Conservation (phyloP, 2,329 filamentous ascomycete species). For the Xylariaceae sp. region DNA sequence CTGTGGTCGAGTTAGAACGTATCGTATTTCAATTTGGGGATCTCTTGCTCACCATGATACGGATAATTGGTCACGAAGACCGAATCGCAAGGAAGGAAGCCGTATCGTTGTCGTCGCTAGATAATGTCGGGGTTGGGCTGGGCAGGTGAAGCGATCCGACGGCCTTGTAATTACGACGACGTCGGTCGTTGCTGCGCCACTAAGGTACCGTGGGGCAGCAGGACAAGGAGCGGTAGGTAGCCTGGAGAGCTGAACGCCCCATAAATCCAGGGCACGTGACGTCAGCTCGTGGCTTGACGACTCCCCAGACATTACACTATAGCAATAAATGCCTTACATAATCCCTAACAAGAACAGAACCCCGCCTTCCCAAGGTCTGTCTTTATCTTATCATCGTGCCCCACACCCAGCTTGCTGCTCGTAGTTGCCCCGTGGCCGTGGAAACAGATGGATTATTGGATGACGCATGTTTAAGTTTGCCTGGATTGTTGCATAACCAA, state of each 20-base stretch:
- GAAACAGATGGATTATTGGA: conserved; percentile 33
- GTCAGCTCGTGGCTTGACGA: conserved; percentile 27
- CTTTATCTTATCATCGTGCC: no score
- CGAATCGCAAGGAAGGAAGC: not conserved
- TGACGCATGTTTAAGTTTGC: conserved; percentile 36
- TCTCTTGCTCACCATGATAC: conserved; percentile 34
- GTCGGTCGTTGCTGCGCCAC: conserved; percentile 27
- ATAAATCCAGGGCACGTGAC: conserved; percentile 28
- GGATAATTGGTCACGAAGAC: conserved; percentile 20
- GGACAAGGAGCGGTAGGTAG: no score
- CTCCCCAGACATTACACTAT: no score
- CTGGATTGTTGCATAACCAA: conserved; percentile 28
- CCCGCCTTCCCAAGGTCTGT: not conserved
- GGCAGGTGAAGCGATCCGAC: conserved; percentile 26
- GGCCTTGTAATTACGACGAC: conserved; percentile 26
- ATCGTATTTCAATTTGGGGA: not conserved
- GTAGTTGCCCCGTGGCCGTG: conserved; percentile 12
- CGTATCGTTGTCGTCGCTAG: conserved; percentile 16
- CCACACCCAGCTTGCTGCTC: not conserved
- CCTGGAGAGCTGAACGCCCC: no score
- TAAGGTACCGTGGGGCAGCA: conserved; percentile 35
- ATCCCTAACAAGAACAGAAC: no score
- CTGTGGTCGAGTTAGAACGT: conserved; percentile 52
- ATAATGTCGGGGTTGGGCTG: conserved; percentile 21
- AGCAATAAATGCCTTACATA: no score